Evolutionary conservation across 1,284 basidiomycete genomes (phyloP).

Genomic region (Cryptococcus maquisensis): DNA sequence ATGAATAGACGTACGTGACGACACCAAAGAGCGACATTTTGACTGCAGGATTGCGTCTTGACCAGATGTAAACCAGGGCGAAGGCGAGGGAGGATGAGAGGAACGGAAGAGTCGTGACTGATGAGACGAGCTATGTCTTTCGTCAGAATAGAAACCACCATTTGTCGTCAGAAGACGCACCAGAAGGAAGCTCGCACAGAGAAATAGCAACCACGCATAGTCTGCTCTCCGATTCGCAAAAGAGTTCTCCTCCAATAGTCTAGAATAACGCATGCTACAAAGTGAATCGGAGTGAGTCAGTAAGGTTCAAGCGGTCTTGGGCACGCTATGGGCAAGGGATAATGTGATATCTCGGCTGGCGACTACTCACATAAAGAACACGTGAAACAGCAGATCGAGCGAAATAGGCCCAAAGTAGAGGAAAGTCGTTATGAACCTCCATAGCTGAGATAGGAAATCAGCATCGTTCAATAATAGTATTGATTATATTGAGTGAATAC

Average conservation of each 20-base stretch:
- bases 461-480: not conserved
- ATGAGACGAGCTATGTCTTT: slow-evolving; percentile 62
- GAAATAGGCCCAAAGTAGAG: slow-evolving; percentile 92
- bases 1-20: slow-evolving; percentile 56
- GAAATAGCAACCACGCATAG: slow-evolving; percentile 85
- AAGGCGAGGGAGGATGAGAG: slow-evolving; percentile 63
- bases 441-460: slow-evolving; percentile 58
- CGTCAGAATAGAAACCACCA: not conserved
- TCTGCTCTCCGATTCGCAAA: slow-evolving; percentile 86
- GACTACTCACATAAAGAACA: slow-evolving; percentile 95
- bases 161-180: slow-evolving; percentile 51
- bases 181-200: slow-evolving; percentile 74
- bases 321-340: no score
- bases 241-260: slow-evolving; percentile 92
- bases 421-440: slow-evolving; percentile 86
- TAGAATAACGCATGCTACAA: slow-evolving; percentile 87
- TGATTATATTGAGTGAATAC: not conserved
- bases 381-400: slow-evolving; percentile 91
- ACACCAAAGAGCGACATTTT: slow-evolving; percentile 94
- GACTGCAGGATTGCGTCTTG: slow-evolving; percentile 83
- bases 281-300: not conserved
- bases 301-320: no score
- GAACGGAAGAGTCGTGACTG: slow-evolving; percentile 83
- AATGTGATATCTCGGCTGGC: not conserved
- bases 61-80: slow-evolving; percentile 95